A percentile compares a stretch with the other conserved stretches of the same genome.
phyloP scores from a whole-genome alignment of 306 rosid genomes.

The Pterocarpus macrocarpus region DNA sequence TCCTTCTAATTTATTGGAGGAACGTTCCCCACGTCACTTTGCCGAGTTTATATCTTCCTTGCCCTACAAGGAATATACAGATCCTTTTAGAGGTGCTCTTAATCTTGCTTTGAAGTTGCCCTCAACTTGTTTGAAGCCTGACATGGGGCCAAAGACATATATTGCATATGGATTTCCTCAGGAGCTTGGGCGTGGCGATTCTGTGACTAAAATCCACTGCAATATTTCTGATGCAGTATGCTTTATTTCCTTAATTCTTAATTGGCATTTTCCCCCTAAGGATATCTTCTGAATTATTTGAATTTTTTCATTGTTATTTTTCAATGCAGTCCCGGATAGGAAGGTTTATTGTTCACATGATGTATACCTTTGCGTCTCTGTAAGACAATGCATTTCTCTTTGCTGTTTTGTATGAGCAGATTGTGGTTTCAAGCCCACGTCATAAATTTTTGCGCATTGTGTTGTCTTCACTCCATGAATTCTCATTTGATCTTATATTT shows the following conservation, averaged over 20 bases:
- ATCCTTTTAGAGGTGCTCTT: slow-evolving; percentile 64
- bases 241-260: slow-evolving; percentile 15
- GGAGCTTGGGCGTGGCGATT: slow-evolving; percentile 93
- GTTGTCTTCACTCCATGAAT: background rate
- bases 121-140: slow-evolving; percentile 49
- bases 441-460: background rate
- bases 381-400: background rate
- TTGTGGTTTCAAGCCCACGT: slow-evolving; percentile 25
- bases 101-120: slow-evolving; percentile 69
- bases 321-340: background rate
- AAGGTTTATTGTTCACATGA: background rate
- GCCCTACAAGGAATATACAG: slow-evolving; percentile 80
- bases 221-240: slow-evolving; percentile 94
- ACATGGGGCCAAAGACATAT: slow-evolving; percentile 91
- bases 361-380: background rate
- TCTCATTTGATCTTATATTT: slow-evolving; percentile 19
- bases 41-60: slow-evolving; percentile 75
- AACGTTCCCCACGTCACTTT: slow-evolving; percentile 83
- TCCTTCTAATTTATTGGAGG: slow-evolving; percentile 66
- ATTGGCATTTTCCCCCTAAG: background rate
- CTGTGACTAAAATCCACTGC: slow-evolving; percentile 91
- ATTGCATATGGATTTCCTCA: slow-evolving; percentile 83
- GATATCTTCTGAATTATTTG: background rate
- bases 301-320: background rate
- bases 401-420: background rate